Percentiles rank a stretch among this genome's conserved stretches.
These are phyloP conservation scores for Coniophora puteana DNA, from an alignment of 1,284 basidiomycete genomes.

Conservation along the genomic window DNA sequence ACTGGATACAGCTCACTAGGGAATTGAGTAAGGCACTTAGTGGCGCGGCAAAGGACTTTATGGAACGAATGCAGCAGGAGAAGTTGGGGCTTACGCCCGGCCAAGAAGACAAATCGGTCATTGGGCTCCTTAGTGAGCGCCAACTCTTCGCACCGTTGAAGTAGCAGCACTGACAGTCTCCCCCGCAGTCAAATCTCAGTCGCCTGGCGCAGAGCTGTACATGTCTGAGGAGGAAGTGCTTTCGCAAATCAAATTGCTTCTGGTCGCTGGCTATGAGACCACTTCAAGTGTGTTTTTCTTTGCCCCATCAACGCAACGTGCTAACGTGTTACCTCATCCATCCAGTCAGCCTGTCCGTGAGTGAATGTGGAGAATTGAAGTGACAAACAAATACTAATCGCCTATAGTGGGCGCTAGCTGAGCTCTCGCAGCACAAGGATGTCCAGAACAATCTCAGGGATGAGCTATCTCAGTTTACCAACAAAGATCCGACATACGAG, in stretches of 20 bases:
- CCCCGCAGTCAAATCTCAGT: conserved; percentile 50
- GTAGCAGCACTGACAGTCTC: background rate
- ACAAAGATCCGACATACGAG: conserved; percentile 29
- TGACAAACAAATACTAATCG: background rate
- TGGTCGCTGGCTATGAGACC: conserved; percentile 41
- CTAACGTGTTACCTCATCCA: too few relatives aligned
- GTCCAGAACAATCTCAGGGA: conserved; percentile 36
- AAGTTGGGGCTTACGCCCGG: conserved; percentile 22
- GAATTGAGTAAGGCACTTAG: conserved; percentile 37
- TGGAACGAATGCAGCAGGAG: conserved; percentile 40
- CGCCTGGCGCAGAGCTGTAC: conserved; percentile 26
- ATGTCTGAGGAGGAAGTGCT: conserved; percentile 52
- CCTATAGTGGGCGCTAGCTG: conserved; percentile 21
- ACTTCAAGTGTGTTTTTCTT: conserved; percentile 32
- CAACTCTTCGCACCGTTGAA: background rate
- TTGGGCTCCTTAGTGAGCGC: conserved; percentile 46
- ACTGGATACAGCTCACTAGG: conserved; percentile 30
- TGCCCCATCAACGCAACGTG: background rate
- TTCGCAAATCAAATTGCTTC: conserved; percentile 34
- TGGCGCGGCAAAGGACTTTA: conserved; percentile 42
- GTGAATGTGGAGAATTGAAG: too few relatives aligned
- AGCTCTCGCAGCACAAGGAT: conserved; percentile 17
- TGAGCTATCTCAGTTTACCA: conserved; percentile 33
- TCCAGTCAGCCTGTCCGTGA: conserved; percentile 17
- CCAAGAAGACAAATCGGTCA: conserved; percentile 46